These are phyloP conservation scores for Termitomyces sp. DNA, from an alignment of 768 basidiomycete species.

Conservation along the genomic window DNA sequence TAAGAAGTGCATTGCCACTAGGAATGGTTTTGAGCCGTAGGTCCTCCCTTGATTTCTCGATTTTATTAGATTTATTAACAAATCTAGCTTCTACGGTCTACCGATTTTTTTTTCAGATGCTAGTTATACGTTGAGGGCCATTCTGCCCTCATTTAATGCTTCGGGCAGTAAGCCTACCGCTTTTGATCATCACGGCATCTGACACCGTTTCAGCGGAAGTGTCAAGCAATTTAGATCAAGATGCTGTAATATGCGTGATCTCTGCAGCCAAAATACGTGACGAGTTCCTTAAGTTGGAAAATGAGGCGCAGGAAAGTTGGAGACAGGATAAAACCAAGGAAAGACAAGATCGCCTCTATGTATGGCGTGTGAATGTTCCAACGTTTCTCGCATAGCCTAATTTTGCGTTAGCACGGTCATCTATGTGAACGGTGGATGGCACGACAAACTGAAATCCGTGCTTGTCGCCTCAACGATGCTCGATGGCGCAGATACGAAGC, in stretches of 20 bases:
- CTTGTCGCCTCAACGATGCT: neutral
- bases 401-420: neutral
- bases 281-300: neutral
- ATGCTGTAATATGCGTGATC: neutral
- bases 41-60: neutral
- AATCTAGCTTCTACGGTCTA: neutral
- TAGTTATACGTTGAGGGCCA: neutral
- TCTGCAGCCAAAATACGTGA: neutral
- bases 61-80: neutral
- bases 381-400: neutral
- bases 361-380: neutral
- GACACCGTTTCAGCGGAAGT: neutral
- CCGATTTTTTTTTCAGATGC: neutral
- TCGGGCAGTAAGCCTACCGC: neutral
- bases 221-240: neutral
- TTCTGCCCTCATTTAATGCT: neutral
- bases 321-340: neutral
- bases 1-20: conserved; percentile 4
- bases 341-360: neutral
- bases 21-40: neutral
- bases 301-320: neutral
- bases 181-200: neutral
- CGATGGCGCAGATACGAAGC: neutral
- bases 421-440: neutral
- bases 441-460: neutral